Percentiles rank a stretch among this genome's conserved stretches.
Conservation (phyloP, 768 basidiomycete species). For the Leccinum subtestaceum region DNA sequence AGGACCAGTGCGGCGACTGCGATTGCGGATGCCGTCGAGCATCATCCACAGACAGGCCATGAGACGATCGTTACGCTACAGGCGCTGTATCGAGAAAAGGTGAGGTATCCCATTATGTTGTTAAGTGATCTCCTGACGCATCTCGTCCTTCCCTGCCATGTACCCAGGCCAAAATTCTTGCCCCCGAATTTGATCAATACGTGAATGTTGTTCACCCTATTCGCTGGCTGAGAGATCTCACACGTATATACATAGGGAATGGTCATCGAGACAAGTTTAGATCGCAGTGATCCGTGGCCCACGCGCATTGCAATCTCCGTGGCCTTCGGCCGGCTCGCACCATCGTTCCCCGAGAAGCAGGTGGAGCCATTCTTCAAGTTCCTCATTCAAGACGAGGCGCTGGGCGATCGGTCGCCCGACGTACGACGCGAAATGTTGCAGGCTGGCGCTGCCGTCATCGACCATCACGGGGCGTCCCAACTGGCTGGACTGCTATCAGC, state of each 20-base stretch:
- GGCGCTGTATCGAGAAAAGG: conserved; percentile 82
- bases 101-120: conserved; percentile 16
- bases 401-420: conserved; percentile 79
- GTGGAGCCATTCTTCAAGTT: conserved; percentile 79
- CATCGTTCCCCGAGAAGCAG: conserved; percentile 56
- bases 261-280: conserved; percentile 84
- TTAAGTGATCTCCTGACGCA: neutral
- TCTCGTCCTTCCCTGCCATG: neutral
- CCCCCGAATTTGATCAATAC: conserved; percentile 92
- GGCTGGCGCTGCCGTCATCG: conserved; percentile 79
- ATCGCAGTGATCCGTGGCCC: conserved; percentile 86
- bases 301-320: conserved; percentile 71
- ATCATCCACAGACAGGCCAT: conserved; percentile 59
- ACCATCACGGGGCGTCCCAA: conserved; percentile 70
- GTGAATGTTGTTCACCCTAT: conserved; percentile 42
- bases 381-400: conserved; percentile 78
- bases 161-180: conserved; percentile 72
- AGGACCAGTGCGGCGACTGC: conserved; percentile 68
- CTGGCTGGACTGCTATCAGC: conserved; percentile 73
- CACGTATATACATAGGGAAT: conserved; percentile 62
- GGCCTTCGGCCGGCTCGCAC: conserved; percentile 65
- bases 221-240: neutral
- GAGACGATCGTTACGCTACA: conserved; percentile 53
- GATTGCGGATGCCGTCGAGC: conserved; percentile 72
- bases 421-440: conserved; percentile 87